Conservation (phyloP, 2,329 filamentous ascomycete species). For the Calycina marina region DNA sequence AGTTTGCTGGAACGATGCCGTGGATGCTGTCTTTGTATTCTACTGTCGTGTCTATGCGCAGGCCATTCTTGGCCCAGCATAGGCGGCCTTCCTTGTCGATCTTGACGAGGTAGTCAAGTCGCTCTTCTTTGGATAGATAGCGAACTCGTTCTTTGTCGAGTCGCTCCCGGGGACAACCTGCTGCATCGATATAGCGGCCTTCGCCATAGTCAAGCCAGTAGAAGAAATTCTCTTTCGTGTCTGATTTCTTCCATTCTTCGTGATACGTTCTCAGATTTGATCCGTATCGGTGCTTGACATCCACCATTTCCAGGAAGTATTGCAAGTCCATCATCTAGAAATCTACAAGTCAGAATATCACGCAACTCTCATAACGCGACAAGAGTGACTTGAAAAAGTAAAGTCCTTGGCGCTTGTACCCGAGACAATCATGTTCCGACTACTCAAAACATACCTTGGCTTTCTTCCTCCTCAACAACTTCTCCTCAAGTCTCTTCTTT, state of each 20-base stretch:
- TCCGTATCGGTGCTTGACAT: conserved; percentile 76
- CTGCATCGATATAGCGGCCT: conserved; percentile 54
- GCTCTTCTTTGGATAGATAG: conserved; percentile 71
- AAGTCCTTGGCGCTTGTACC: too few relatives aligned
- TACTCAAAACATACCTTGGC: conserved; percentile 34
- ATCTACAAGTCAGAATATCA: too few relatives aligned
- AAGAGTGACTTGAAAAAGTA: too few relatives aligned
- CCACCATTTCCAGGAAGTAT: conserved; percentile 76
- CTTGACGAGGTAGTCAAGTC: conserved; percentile 64
- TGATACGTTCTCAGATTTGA: conserved; percentile 73
- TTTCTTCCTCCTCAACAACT: conserved; percentile 43
- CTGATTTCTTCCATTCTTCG: conserved; percentile 62
- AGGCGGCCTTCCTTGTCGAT: conserved; percentile 62
- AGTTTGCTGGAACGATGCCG: conserved; percentile 50
- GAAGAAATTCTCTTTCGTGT: conserved; percentile 80
- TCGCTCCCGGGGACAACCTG: conserved; percentile 56
- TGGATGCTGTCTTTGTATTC: conserved; percentile 67
- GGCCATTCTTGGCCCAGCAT: conserved; percentile 76
- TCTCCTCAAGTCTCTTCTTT: conserved; percentile 32
- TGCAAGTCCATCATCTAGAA: conserved; percentile 69
- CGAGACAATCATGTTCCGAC: not conserved
- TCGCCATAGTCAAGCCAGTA: conserved; percentile 82
- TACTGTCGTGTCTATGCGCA: conserved; percentile 60
- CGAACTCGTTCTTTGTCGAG: conserved; percentile 69
- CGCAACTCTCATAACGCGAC: too few relatives aligned